Base-by-base conservation (phyloP, 345 rosid genomes). In the Firmiana major region DNA sequence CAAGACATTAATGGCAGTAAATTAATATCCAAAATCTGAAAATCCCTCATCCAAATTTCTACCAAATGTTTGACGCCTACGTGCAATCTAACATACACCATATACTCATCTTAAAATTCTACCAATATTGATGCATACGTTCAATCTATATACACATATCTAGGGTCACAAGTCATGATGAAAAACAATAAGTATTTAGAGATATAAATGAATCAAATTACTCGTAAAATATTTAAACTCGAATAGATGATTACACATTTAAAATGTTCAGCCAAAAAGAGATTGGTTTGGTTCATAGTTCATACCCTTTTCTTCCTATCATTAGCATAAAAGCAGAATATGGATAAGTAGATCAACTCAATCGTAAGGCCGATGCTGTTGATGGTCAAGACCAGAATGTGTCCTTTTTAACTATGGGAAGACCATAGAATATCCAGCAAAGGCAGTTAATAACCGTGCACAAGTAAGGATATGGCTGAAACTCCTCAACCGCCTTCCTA, bases 361-460 rank as follows among this genome's bases (percentile, higher is more conserved):
- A 88, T 58, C 0, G 6, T 73, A 0, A 88, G 75, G 1, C 93
- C 91, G 26, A 77, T 36, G 0, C 63, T 63, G 63, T 88, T 89
- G 59, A 88, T 89, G 54, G 89, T 88, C 60, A 81, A 17, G 2
- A 89, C 90, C 0, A 89, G 86, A 19, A 80, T 10, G 79, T 87
- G 46, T 86, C 86, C 0, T 81, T 82, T 3, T 80, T 78, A 64
- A 89, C 93, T 10, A 88, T 12, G 8, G 93, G 93, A 4, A 88
- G 79, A 17, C 93, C 93, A 40, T 89, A 89, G 64, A 86, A 81
- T 0, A 85, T 80, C 91, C 91, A 89, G 5, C 84, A 15, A 82
- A 75, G 64, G 57, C 93, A 89, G 34, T 89, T 89, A 79, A 86
- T 74, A 1, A 85, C 38, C 0, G 93, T 82, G 1, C 83, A 71